phyloP scores from a whole-genome alignment of 305 asterid species.

The Euphrasia arctica region DNA sequence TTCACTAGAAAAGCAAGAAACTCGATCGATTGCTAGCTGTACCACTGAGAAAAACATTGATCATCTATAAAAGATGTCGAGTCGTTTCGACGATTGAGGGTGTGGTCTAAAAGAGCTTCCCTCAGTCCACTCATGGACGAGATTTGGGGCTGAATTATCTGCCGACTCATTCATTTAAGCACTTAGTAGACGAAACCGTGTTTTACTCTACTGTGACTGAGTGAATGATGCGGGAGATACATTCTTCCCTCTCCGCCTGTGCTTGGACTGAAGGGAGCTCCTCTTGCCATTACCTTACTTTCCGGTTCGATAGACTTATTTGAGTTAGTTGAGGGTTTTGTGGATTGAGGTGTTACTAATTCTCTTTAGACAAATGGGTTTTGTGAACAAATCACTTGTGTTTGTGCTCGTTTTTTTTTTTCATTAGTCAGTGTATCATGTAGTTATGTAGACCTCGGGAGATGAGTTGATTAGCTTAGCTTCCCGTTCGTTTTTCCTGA shows the following conservation, averaged over 20 bases:
- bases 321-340: too few relatives aligned
- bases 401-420: too few relatives aligned
- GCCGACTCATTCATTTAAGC: constrained; percentile 97
- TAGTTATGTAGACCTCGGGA: too few relatives aligned
- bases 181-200: constrained; percentile 44
- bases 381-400: too few relatives aligned
- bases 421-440: too few relatives aligned
- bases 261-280: constrained; percentile 99
- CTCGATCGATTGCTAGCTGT: not conserved
- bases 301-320: too few relatives aligned
- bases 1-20: not conserved
- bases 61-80: too few relatives aligned
- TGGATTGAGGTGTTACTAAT: too few relatives aligned
- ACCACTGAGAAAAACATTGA: not conserved
- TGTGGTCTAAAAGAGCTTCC: constrained; percentile 79
- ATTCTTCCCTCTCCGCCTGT: constrained; percentile 72
- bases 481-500: too few relatives aligned
- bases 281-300: constrained; percentile 49
- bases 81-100: not conserved
- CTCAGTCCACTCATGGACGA: constrained; percentile 94
- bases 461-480: too few relatives aligned
- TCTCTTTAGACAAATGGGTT: too few relatives aligned
- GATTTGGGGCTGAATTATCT: constrained; percentile 80
- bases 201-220: constrained; percentile 76
- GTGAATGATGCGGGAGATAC: constrained; percentile 99